A percentile compares a stretch with the other conserved stretches of the same genome.
phyloP scores from a whole-genome alignment of 169 alveolate genomes.

The Babesia ovata region DNA sequence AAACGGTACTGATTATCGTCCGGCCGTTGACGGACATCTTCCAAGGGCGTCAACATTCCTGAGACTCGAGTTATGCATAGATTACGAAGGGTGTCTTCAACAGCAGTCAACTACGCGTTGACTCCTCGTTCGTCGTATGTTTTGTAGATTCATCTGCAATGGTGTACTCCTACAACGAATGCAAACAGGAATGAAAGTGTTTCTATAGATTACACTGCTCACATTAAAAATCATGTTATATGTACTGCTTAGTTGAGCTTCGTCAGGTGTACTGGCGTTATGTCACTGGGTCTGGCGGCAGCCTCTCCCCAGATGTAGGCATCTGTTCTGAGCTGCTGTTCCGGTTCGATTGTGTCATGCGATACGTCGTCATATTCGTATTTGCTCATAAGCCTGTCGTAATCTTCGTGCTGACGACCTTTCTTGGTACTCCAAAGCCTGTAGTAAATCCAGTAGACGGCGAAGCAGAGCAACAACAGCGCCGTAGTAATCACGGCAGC shows the following conservation, averaged over 20 bases:
- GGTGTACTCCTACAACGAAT: no score
- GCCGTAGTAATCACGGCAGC: neutral
- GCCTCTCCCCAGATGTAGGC: conserved; percentile 66
- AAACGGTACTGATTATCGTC: no score
- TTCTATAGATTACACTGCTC: no score
- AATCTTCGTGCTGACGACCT: neutral
- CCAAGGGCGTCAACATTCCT: no score
- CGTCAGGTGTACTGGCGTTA: conserved; percentile 64
- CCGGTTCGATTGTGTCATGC: conserved; percentile 1
- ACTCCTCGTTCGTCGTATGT: no score
- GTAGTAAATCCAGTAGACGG: conserved; percentile 2
- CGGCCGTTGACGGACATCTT: no score
- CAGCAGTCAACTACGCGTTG: neutral
- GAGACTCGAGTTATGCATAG: neutral
- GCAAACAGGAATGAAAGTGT: no score
- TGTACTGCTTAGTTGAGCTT: conserved; percentile 7
- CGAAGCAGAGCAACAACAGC: neutral
- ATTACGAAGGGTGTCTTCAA: neutral
- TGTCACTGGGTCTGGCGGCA: conserved; percentile 53
- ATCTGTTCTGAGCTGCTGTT: conserved; percentile 32
- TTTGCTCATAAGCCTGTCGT: conserved; percentile 30
- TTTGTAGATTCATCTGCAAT: no score
- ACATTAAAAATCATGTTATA: neutral
- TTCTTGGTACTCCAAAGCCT: conserved; percentile 16
- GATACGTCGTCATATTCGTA: conserved; percentile 22